These are phyloP conservation scores for Plenodomus lindquistii DNA, from an alignment of 2,329 filamentous ascomycete species.

Conservation along the genomic window DNA sequence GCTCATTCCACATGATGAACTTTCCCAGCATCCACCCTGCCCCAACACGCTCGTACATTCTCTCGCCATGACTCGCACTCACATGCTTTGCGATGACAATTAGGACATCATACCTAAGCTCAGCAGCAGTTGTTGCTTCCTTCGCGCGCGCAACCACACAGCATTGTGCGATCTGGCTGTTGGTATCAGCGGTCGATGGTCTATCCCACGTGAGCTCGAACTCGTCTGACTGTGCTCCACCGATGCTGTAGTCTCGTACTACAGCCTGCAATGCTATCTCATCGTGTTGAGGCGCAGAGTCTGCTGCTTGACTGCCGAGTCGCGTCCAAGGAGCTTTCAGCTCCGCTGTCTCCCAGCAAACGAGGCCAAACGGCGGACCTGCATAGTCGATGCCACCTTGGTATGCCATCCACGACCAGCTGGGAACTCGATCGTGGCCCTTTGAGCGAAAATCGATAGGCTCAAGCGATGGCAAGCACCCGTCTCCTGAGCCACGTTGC, in stretches of 20 bases:
- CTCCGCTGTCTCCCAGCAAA: conserved; percentile 6
- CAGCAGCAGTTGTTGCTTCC: conserved; percentile 1
- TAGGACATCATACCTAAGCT: conserved; percentile 14
- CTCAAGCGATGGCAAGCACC: not conserved
- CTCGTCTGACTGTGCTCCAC: conserved; percentile 5
- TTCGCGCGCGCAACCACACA: conserved; percentile 13
- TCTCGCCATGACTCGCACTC: not conserved
- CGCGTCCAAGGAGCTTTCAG: conserved; percentile 6
- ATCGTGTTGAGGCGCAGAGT: not conserved
- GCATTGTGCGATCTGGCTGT: conserved; percentile 13
- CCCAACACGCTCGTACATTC: conserved; percentile 15
- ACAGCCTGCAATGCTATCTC: conserved; percentile 9
- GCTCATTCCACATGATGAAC: conserved; percentile 11
- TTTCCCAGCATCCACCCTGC: conserved; percentile 21
- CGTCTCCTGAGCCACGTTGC: conserved; percentile 17
- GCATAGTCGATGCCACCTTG: conserved; percentile 18
- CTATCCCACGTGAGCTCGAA: conserved; percentile 18
- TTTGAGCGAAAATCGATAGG: conserved; percentile 4
- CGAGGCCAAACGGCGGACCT: conserved; percentile 2
- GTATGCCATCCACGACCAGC: conserved; percentile 23
- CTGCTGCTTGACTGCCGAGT: not conserved
- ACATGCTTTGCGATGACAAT: conserved; percentile 7
- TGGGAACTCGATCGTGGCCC: conserved; percentile 5
- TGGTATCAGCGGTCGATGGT: not conserved
- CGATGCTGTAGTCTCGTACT: conserved; percentile 12